Evolutionary conservation across 176 grass and related monocot species (phyloP).

Genomic region (Elaeis guineensis): DNA sequence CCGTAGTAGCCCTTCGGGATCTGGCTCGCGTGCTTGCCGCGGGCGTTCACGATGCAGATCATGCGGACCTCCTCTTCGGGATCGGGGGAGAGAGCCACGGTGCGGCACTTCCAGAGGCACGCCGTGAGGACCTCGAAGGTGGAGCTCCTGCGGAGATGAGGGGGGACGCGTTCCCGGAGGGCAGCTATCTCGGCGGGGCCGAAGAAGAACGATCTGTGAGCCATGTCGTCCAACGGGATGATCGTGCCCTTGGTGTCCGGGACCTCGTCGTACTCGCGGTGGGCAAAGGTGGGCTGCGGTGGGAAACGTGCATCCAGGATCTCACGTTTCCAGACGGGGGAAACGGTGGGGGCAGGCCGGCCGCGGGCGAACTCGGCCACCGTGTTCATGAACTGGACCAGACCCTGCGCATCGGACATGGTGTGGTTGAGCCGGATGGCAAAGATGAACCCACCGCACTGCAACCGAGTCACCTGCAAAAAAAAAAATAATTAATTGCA

Average conservation of each 20-base stretch:
- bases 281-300: conserved; percentile 32
- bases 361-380: conserved; percentile 44
- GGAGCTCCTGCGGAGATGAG: conserved; percentile 25
- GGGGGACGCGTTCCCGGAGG: conserved; percentile 32
- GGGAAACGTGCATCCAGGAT: conserved; percentile 42
- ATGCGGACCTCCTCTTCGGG: conserved; percentile 75
- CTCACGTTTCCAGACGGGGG: conserved; percentile 48
- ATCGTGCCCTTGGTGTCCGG: conserved; percentile 65
- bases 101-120: conserved; percentile 68
- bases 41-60: conserved; percentile 55
- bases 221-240: conserved; percentile 70
- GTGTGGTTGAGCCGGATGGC: conserved; percentile 12
- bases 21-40: conserved; percentile 29
- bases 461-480: conserved; percentile 13
- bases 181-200: conserved; percentile 32
- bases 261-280: conserved; percentile 71
- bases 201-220: conserved; percentile 72
- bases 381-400: conserved; percentile 17
- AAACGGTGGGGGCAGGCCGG: conserved; percentile 18
- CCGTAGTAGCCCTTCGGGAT: conserved; percentile 72
- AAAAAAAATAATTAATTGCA: too few species aligned
- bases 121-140: conserved; percentile 82
- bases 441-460: conserved; percentile 16
- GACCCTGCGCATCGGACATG: conserved; percentile 3
- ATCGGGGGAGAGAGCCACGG: conserved; percentile 41